A percentile compares a stretch with the other conserved stretches of the same genome.
These are phyloP conservation scores for Grosmannia penicillata DNA, from an alignment of 2,329 filamentous ascomycete species.

Conservation along the genomic window DNA sequence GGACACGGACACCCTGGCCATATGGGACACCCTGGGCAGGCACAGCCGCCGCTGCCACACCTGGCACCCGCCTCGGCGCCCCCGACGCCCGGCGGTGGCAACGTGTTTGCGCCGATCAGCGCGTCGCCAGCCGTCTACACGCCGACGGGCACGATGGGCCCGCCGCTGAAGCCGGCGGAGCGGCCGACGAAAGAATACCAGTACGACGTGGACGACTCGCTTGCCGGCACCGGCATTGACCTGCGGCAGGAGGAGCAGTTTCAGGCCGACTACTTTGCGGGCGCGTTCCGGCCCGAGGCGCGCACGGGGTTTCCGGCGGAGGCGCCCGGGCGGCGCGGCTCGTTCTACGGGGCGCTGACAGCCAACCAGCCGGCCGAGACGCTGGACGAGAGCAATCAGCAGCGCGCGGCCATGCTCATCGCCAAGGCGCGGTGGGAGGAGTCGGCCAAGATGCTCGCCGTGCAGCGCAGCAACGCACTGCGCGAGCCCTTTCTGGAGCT, in stretches of 20 bases:
- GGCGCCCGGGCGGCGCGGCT: conserved; percentile 36
- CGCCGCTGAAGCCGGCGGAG: conserved; percentile 46
- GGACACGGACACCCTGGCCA: too few relatives aligned
- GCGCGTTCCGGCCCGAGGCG: conserved; percentile 26
- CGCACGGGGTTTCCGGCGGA: conserved; percentile 41
- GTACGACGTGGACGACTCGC: conserved; percentile 69
- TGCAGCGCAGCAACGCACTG: conserved; percentile 51
- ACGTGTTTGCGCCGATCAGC: conserved; percentile 5
- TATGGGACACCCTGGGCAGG: too few relatives aligned
- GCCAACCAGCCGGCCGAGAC: conserved; percentile 46
- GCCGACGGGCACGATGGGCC: conserved; percentile 32
- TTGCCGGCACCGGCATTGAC: conserved; percentile 77
- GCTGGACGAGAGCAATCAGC: conserved; percentile 33
- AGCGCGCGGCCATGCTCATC: conserved; percentile 50
- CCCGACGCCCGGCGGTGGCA: not conserved
- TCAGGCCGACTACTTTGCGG: conserved; percentile 51
- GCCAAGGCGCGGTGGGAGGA: conserved; percentile 51
- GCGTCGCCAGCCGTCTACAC: conserved; percentile 4
- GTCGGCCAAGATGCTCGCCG: conserved; percentile 46
- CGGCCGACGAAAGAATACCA: conserved; percentile 45
- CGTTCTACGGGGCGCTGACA: conserved; percentile 50
- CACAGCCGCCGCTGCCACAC: conserved; percentile 5
- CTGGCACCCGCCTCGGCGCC: not conserved
- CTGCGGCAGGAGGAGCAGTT: conserved; percentile 75
- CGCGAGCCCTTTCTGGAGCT: conserved; percentile 59